Evolutionary conservation across 2,329 filamentous ascomycete species (phyloP).

Genomic region (Colletotrichum liaoningense): DNA sequence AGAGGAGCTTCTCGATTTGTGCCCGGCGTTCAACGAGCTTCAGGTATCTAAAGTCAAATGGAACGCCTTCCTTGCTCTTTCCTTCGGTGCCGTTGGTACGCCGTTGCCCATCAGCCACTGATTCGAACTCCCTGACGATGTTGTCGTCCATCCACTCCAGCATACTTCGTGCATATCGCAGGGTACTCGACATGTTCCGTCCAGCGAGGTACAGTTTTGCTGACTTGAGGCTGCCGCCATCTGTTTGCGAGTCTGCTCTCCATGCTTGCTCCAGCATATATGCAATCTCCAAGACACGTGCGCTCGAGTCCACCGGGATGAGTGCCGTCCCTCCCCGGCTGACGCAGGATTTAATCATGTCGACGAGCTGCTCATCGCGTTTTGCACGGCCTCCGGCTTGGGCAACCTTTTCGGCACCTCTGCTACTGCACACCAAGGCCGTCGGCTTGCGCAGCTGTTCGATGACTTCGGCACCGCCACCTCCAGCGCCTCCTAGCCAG

Average conservation of each 20-base stretch:
- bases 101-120: constrained; percentile 66
- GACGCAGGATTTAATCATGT: constrained; percentile 83
- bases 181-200: constrained; percentile 86
- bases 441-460: constrained; percentile 95
- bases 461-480: constrained; percentile 88
- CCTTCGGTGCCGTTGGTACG: constrained; percentile 58
- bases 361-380: constrained; percentile 86
- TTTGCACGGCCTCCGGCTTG: constrained; percentile 79
- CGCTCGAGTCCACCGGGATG: constrained; percentile 94
- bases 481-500: constrained; percentile 87
- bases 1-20: constrained; percentile 79
- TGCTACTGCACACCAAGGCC: constrained; percentile 90
- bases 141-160: constrained; percentile 99
- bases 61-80: constrained; percentile 70
- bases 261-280: constrained; percentile 95
- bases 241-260: constrained; percentile 71
- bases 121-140: constrained; percentile 92
- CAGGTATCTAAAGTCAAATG: constrained; percentile 91
- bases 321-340: constrained; percentile 88
- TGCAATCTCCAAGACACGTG: constrained; percentile 90
- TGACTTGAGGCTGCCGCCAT: constrained; percentile 62
- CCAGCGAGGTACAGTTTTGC: constrained; percentile 84
- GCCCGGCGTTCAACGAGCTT: constrained; percentile 85
- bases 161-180: constrained; percentile 94
- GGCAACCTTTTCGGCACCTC: constrained; percentile 79